Evolutionary conservation across 1,284 basidiomycete genomes (phyloP).

Genomic region (Rhodotorula glutinis): DNA sequence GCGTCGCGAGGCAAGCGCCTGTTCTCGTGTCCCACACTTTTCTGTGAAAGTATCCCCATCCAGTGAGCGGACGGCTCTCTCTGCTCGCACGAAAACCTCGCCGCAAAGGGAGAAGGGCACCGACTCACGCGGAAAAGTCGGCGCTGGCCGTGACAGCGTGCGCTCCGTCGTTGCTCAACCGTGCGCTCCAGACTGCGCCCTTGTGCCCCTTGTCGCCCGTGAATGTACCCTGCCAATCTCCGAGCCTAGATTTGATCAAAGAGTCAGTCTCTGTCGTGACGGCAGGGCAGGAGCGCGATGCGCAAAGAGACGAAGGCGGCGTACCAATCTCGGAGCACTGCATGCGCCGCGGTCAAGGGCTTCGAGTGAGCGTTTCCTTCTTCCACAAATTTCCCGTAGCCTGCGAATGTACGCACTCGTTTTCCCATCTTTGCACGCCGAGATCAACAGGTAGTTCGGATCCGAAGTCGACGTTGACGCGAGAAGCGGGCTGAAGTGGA

Average conservation of each 20-base stretch:
- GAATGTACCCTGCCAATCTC: slow-evolving; percentile 98
- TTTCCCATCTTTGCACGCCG: slow-evolving; percentile 93
- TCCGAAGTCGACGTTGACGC: slow-evolving; percentile 50
- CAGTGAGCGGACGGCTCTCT: slow-evolving; percentile 8
- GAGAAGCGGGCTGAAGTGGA: slow-evolving; percentile 38
- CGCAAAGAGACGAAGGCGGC: background rate
- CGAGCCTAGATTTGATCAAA: slow-evolving; percentile 53
- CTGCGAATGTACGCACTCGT: slow-evolving; percentile 55
- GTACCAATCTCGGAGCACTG: slow-evolving; percentile 81
- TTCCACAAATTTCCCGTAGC: no score
- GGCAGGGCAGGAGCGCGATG: background rate
- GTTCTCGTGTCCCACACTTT: slow-evolving; percentile 98
- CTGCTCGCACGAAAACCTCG: no score
- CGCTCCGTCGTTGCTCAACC: slow-evolving; percentile 67
- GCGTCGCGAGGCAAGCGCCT: slow-evolving; percentile 81
- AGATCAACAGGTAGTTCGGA: slow-evolving; percentile 79
- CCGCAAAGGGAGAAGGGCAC: background rate
- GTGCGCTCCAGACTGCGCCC: slow-evolving; percentile 96
- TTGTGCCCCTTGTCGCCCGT: slow-evolving; percentile 67
- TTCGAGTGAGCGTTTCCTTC: background rate
- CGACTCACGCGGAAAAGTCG: slow-evolving; percentile 89
- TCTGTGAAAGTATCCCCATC: slow-evolving; percentile 51
- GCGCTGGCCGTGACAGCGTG: slow-evolving; percentile 90
- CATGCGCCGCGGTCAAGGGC: background rate
- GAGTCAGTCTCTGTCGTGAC: background rate